Percentiles rank a stretch among this genome's conserved stretches.
These are phyloP conservation scores for Rhypophila decipiens DNA, from an alignment of 495 filamentous ascomycete genomes.

Conservation along the genomic window DNA sequence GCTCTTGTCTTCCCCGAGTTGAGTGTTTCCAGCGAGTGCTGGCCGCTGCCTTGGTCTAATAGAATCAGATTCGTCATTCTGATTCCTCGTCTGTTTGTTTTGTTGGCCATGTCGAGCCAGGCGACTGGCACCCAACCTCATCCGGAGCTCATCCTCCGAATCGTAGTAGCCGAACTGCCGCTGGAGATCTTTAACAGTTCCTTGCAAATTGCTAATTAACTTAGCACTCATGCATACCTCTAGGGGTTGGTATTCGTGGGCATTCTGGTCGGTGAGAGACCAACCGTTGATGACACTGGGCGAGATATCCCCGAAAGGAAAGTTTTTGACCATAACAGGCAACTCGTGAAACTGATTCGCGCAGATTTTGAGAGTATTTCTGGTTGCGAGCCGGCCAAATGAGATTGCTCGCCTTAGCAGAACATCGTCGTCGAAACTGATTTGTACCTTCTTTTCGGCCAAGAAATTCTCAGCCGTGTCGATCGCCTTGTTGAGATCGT, in stretches of 20 bases:
- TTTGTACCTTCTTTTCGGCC: slow-evolving; percentile 38
- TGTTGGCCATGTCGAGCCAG: neutral
- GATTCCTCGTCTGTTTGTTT: too few relatives aligned
- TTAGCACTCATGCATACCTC: slow-evolving; percentile 36
- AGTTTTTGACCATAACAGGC: slow-evolving; percentile 59
- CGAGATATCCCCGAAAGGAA: slow-evolving; percentile 55
- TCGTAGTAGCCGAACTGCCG: slow-evolving; percentile 20
- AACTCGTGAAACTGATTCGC: slow-evolving; percentile 69
- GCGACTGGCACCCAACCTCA: neutral
- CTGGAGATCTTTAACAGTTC: slow-evolving; percentile 28
- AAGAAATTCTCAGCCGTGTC: slow-evolving; percentile 61
- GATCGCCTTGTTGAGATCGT: slow-evolving; percentile 56
- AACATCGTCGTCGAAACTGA: slow-evolving; percentile 51
- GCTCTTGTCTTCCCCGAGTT: slow-evolving; percentile 26
- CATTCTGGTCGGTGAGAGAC: slow-evolving; percentile 62
- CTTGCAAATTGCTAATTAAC: slow-evolving; percentile 34
- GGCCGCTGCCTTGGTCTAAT: slow-evolving; percentile 1
- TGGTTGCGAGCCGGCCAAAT: slow-evolving; percentile 52
- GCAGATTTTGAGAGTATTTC: slow-evolving; percentile 55
- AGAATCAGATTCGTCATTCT: too few relatives aligned
- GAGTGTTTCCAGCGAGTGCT: slow-evolving; percentile 34
- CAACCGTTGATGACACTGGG: slow-evolving; percentile 52
- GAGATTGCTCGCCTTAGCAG: slow-evolving; percentile 56
- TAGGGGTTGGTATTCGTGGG: slow-evolving; percentile 22
- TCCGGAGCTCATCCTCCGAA: slow-evolving; percentile 9